Base-by-base conservation (phyloP, 352 stramenopile genomes). In the Pythium monospermum region DNA sequence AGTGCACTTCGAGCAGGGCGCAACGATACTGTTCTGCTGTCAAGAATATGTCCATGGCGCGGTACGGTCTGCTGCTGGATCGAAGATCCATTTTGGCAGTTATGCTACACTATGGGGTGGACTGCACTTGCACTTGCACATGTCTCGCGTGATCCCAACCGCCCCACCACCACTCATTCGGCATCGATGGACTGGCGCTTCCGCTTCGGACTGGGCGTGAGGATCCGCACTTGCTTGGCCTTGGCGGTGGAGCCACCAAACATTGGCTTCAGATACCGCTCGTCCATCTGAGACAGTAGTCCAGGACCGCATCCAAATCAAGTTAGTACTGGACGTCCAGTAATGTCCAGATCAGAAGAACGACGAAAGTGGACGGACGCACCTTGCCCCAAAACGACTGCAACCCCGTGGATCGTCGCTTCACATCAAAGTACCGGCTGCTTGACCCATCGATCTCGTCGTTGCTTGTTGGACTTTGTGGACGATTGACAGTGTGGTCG, bases 311-410 rank as follows among this genome's bases (percentile, higher is more conserved):
- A 57, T 27, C 16, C 4, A 36, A n/a, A 4, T 39, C 27, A 10
- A 52, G 3, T 11, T 21, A 22, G 26, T 3, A 16, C n/a, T 49
- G 13, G 3, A 42, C 18, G 3, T 22, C 5, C 22, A 27, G 6
- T 28, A 18, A 48, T 19, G 23, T 39, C 12, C 40, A 30, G 36
- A n/a, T n/a, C n/a, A n/a, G 7, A 6, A 21, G 33, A 58, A n/a
- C 30, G 7, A 13, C 6, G 6, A n/a, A 33, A 55, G 16, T 23
- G 11, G 22, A 12, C 8, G 13, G 27, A 22, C 53, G 21, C 61
- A 87, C 74, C 49, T 80, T 83, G 26, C 70, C 73, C 73, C 74
- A 88, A 41, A 87, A 87, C 6, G 73, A 78, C 22, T 82, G 69
- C 30, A 85, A 52, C 11, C 65, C 66, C 12, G 47, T 77, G 18